Evolutionary conservation across 2,329 filamentous ascomycete genomes (phyloP).

Genomic region (Colletotrichum navitas): DNA sequence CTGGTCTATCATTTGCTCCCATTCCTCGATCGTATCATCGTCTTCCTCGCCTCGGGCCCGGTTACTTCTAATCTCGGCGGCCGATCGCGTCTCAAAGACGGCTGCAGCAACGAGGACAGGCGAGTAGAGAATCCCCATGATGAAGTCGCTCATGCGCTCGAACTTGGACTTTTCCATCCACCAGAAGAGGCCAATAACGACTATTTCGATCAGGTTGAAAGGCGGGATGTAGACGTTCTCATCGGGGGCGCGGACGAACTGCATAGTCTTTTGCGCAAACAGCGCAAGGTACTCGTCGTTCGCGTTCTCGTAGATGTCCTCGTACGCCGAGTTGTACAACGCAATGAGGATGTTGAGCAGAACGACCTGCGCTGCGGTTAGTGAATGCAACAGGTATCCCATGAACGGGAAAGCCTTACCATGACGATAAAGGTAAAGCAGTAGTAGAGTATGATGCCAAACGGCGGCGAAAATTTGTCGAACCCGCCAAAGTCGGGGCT

Average conservation of each 20-base stretch:
- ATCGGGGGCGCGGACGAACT: constrained; percentile 95
- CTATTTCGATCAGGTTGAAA: constrained; percentile 92
- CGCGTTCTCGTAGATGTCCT: constrained; percentile 93
- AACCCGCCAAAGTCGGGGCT: constrained; percentile 91
- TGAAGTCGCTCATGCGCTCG: constrained; percentile 84
- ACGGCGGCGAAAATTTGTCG: constrained; percentile 90
- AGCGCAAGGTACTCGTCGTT: constrained; percentile 96
- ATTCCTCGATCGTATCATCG: constrained; percentile 90
- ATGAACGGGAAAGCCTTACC: constrained; percentile 62
- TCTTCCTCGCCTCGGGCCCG: constrained; percentile 86
- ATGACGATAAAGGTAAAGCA: constrained; percentile 98
- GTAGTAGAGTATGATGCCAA: constrained; percentile 96
- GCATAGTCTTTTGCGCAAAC: constrained; percentile 94
- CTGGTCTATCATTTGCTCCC: constrained; percentile 83
- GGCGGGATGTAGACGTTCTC: constrained; percentile 99
- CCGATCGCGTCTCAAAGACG: constrained; percentile 75
- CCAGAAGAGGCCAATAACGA: constrained; percentile 86
- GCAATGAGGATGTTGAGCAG: constrained; percentile 97
- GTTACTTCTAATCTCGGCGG: constrained; percentile 77
- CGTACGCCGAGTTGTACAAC: constrained; percentile 95
- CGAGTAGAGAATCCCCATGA: constrained; percentile 89
- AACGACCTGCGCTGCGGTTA: constrained; percentile 62
- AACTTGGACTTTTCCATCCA: constrained; percentile 85
- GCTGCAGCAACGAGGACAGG: constrained; percentile 86
- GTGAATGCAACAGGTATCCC: fast-evolving